Evolutionary conservation across 768 basidiomycete genomes (phyloP).

Genomic region (Phaeotremella fagi): DNA sequence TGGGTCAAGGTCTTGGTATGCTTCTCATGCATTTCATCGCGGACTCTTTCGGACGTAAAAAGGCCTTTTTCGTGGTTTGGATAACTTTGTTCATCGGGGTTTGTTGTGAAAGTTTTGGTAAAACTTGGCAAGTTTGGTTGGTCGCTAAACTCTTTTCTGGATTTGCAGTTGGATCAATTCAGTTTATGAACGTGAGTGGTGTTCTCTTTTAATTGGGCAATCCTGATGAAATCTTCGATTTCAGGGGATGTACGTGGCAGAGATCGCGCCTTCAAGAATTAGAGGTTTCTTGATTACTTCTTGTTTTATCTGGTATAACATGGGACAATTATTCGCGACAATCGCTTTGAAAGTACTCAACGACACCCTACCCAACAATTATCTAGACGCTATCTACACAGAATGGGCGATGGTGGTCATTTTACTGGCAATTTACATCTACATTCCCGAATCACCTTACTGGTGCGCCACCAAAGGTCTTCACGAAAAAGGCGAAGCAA

Average conservation of each 20-base stretch:
- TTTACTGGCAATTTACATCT: conserved; percentile 11
- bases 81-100: conserved; percentile 8
- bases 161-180: conserved; percentile 24
- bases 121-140: conserved; percentile 25
- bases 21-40: conserved; percentile 19
- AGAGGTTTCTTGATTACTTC: conserved; percentile 29
- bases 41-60: conserved; percentile 25
- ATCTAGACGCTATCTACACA: conserved; percentile 29
- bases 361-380: conserved; percentile 21
- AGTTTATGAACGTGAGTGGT: conserved; percentile 23
- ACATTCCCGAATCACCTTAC: conserved; percentile 20
- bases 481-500: not conserved
- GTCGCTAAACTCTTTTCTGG: conserved; percentile 31
- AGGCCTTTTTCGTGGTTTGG: conserved; percentile 22
- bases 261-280: conserved; percentile 28
- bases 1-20: conserved; percentile 31
- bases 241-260: conserved; percentile 20
- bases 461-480: conserved; percentile 15
- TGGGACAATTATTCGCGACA: conserved; percentile 29
- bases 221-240: no score
- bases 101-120: conserved; percentile 16
- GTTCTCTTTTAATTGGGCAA: no score
- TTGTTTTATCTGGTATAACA: conserved; percentile 22
- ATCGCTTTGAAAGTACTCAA: conserved; percentile 24
- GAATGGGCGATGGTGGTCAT: conserved; percentile 29